Conservation (phyloP, 148 eudicot genomes). For the Vaccinium myrtillus region DNA sequence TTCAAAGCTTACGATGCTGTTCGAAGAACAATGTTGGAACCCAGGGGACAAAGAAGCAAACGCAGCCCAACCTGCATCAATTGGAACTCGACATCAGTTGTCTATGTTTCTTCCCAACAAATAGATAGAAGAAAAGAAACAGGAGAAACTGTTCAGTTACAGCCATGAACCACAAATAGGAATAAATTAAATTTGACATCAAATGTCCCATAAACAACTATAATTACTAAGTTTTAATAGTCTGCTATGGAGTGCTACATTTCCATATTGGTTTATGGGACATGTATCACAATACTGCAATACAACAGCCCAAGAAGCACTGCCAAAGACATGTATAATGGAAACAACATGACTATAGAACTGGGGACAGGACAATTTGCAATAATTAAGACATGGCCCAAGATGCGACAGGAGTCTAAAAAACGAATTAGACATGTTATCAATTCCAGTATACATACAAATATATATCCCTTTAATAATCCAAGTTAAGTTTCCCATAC, state of each 20-base stretch:
- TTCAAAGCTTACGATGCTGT: constrained; percentile 63
- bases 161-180: neutral
- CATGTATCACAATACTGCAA: neutral
- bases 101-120: neutral
- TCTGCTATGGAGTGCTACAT: neutral
- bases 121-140: neutral
- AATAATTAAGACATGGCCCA: neutral
- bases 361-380: neutral
- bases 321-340: neutral
- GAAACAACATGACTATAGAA: neutral
- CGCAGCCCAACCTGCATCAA: constrained; percentile 70
- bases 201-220: neutral
- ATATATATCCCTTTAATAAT: neutral
- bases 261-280: neutral
- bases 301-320: neutral
- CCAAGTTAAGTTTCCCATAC: neutral
- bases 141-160: neutral
- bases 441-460: neutral
- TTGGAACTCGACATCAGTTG: neutral
- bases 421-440: neutral
- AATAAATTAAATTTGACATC: neutral
- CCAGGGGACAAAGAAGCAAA: constrained; percentile 72
- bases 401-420: neutral
- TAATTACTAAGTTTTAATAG: neutral
- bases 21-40: constrained; percentile 71